Evolutionary conservation across 108 stramenopile species (phyloP), one percentile per base, ranked within the genome.

Genomic region (Mediolabrus comicus): DNA sequence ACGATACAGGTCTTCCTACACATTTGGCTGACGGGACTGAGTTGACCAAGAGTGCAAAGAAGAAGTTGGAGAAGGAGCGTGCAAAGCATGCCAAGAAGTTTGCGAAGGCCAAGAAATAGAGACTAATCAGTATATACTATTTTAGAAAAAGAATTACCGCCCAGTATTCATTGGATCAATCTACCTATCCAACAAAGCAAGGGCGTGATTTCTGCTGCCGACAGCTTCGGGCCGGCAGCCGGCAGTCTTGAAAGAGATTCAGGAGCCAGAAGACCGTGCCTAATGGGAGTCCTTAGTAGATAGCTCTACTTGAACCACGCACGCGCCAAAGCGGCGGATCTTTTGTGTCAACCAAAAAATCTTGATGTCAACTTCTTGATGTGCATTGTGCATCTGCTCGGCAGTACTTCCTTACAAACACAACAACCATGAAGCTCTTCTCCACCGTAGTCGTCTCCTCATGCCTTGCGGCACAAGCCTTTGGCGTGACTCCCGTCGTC

Each of bases 61-160:
- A 98, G 87, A 98, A 98, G 79, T 72, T 97, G 72, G 87, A 83
- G 39, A 97, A 97, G 75, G 95, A 95, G 14, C 86, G 90, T 72
- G 84, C 87, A 22, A 98, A 97, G 77, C 98, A 98, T 66, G 84
- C 81, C 31, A 92, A 94, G 62, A 77, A 69, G 49, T 69, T 76
- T 54, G 59, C 62, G 3, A 72, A 62, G 31, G 70, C 57, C 74
- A 72, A 72, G 10, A 74, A 83, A 65, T 65, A 62, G 22, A 19
- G n/a, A n/a, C n/a, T n/a, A n/a, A n/a, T n/a, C n/a, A n/a, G n/a
- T n/a, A n/a, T n/a, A n/a, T n/a, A n/a, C n/a, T n/a, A n/a, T n/a
- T n/a, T n/a, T n/a, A n/a, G n/a, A n/a, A n/a, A n/a, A n/a, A n/a
- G n/a, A n/a, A n/a, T n/a, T n/a, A n/a, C n/a, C n/a, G n/a, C n/a